Evolutionary conservation across 2,329 filamentous ascomycete genomes (phyloP).

Genomic region (Colletotrichum ledebouriae): DNA sequence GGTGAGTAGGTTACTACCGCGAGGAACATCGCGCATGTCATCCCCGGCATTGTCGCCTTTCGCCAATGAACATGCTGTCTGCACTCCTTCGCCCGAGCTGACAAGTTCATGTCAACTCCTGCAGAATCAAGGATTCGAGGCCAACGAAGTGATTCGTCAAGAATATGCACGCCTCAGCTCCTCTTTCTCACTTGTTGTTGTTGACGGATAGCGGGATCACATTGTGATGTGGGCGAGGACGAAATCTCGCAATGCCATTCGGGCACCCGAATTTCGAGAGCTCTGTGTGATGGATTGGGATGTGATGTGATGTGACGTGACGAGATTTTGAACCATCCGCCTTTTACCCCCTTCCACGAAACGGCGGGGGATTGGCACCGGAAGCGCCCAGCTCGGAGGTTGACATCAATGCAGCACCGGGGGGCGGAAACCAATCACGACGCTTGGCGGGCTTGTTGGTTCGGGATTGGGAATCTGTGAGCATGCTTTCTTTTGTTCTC

Average conservation of each 20-base stretch:
- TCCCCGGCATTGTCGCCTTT: not conserved
- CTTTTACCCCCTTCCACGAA: not conserved
- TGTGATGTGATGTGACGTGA: slow-evolving; percentile 36
- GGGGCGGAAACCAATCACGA: slow-evolving; percentile 25
- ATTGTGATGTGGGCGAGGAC: slow-evolving; percentile 7
- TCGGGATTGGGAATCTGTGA: slow-evolving; percentile 25
- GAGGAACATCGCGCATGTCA: slow-evolving; percentile 1
- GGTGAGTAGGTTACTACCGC: not conserved
- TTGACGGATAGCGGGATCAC: not conserved
- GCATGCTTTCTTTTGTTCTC: not conserved
- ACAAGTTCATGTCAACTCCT: slow-evolving; percentile 7
- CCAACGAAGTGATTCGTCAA: slow-evolving; percentile 22
- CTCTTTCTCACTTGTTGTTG: not conserved
- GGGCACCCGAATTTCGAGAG: not conserved
- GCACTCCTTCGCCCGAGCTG: slow-evolving; percentile 16
- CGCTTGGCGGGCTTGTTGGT: slow-evolving; percentile 21
- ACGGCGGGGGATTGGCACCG: slow-evolving; percentile 38
- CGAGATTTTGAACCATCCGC: not conserved
- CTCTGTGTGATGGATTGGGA: slow-evolving; percentile 24
- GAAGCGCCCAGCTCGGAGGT: slow-evolving; percentile 38
- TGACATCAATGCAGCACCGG: slow-evolving; percentile 20
- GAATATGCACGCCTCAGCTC: not conserved
- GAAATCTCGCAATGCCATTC: slow-evolving; percentile 21
- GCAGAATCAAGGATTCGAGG: not conserved
- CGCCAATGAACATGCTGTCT: slow-evolving; percentile 12